Conservation (phyloP, 495 filamentous ascomycete species). For the Penicillium tannophilum region DNA sequence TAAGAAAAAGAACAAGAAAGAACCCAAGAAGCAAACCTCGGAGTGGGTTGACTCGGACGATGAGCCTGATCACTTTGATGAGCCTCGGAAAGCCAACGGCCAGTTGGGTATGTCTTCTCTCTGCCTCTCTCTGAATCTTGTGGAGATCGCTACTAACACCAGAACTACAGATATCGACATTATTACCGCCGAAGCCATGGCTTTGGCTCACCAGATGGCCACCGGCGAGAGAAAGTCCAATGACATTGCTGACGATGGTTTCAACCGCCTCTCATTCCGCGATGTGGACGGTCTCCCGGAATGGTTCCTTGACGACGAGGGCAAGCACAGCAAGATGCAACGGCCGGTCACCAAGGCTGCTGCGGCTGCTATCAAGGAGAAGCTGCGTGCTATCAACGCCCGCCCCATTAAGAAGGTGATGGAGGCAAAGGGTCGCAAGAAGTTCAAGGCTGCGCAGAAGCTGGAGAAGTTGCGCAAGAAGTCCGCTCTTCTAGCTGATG, state of each 20-base stretch:
- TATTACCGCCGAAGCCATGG: slow-evolving; percentile 98
- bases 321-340: slow-evolving; percentile 76
- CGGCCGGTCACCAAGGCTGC: slow-evolving; percentile 89
- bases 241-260: slow-evolving; percentile 85
- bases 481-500: slow-evolving; percentile 79
- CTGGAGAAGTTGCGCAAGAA: slow-evolving; percentile 96
- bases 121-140: background rate
- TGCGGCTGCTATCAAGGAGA: slow-evolving; percentile 92
- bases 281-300: slow-evolving; percentile 93
- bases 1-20: slow-evolving; percentile 26
- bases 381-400: slow-evolving; percentile 89
- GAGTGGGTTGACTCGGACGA: slow-evolving; percentile 55
- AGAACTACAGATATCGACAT: slow-evolving; percentile 83
- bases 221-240: slow-evolving; percentile 76
- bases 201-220: slow-evolving; percentile 89
- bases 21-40: slow-evolving; percentile 58
- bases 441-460: slow-evolving; percentile 87
- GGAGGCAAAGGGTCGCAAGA: slow-evolving; percentile 94
- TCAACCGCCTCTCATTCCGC: slow-evolving; percentile 89
- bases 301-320: slow-evolving; percentile 97
- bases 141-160: slow-evolving; percentile 29
- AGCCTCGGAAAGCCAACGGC: slow-evolving; percentile 68
- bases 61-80: slow-evolving; percentile 64
- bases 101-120: slow-evolving; percentile 58
- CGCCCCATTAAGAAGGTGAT: slow-evolving; percentile 99